Percentiles rank a stretch among this genome's conserved stretches.
Conservation (phyloP, 139 green algal species). For the Micractinium sp. region DNA sequence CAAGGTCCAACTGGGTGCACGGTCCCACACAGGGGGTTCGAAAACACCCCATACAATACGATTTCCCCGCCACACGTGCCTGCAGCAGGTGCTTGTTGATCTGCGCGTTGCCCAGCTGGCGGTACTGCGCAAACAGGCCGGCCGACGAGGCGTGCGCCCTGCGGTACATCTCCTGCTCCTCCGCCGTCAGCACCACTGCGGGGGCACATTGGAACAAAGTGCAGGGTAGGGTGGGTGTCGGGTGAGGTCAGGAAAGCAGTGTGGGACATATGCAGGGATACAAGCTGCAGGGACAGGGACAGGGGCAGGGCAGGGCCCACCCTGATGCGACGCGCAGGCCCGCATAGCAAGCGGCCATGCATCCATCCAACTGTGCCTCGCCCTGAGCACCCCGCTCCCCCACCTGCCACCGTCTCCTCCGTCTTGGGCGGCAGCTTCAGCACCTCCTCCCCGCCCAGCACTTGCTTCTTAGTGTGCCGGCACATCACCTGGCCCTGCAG, state of each 20-base stretch:
- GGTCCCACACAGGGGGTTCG: too few species aligned
- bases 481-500: constrained; percentile 50
- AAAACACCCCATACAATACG: too few species aligned
- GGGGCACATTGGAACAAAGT: background rate
- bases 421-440: constrained; percentile 71
- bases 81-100: constrained; percentile 64
- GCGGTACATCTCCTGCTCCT: constrained; percentile 63
- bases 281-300: too few species aligned
- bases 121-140: constrained; percentile 42
- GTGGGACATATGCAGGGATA: too few species aligned
- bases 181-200: constrained; percentile 59
- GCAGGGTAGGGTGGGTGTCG: background rate
- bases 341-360: background rate
- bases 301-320: too few species aligned
- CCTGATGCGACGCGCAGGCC: background rate
- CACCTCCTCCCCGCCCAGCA: constrained; percentile 59
- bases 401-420: constrained; percentile 64
- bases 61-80: background rate
- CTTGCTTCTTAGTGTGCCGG: constrained; percentile 77
- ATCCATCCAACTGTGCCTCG: background rate
- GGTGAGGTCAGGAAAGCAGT: too few species aligned
- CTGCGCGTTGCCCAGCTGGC: constrained; percentile 8
- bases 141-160: constrained; percentile 49
- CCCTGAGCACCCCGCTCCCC: background rate
- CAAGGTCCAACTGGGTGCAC: too few species aligned